Conservation (phyloP, 345 rosid species). For the Acer yangbiense region DNA sequence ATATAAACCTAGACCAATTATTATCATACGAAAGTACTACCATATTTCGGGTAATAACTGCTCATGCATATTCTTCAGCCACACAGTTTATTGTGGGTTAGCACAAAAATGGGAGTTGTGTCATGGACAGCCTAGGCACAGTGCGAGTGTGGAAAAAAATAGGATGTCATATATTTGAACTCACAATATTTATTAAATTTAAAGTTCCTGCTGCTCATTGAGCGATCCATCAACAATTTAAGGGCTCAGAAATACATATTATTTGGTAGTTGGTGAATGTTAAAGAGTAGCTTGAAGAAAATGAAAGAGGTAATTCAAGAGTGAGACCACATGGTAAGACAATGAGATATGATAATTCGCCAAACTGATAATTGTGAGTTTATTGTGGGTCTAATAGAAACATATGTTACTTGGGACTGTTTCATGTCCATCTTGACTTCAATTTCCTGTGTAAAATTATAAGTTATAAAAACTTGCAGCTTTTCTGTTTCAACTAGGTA, state of each 20-base stretch:
- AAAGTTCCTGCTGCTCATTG: not conserved
- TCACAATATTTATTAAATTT: not conserved
- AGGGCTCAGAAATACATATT: conserved; percentile 4
- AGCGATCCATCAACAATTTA: not conserved
- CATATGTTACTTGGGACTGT: not conserved
- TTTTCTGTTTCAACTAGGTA: conserved; percentile 31
- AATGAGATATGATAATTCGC: not conserved
- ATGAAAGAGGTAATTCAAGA: not conserved
- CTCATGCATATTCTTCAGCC: not conserved
- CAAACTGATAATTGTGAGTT: not conserved
- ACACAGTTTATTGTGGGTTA: not conserved
- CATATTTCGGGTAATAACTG: not conserved
- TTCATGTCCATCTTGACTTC: not conserved
- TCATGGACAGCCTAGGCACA: not conserved
- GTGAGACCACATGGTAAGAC: not conserved
- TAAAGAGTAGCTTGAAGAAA: not conserved
- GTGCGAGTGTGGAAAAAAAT: not conserved
- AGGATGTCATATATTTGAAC: not conserved
- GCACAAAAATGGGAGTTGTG: not conserved
- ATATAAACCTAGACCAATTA: not conserved
- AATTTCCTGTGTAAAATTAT: not conserved
- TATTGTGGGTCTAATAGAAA: not conserved
- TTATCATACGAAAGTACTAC: not conserved
- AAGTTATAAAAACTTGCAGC: conserved; percentile 15
- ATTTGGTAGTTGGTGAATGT: not conserved